Evolutionary conservation across 257 asterid species (phyloP), one percentile per base, ranked within the genome.

Genomic region (Penstemon barbatus): DNA sequence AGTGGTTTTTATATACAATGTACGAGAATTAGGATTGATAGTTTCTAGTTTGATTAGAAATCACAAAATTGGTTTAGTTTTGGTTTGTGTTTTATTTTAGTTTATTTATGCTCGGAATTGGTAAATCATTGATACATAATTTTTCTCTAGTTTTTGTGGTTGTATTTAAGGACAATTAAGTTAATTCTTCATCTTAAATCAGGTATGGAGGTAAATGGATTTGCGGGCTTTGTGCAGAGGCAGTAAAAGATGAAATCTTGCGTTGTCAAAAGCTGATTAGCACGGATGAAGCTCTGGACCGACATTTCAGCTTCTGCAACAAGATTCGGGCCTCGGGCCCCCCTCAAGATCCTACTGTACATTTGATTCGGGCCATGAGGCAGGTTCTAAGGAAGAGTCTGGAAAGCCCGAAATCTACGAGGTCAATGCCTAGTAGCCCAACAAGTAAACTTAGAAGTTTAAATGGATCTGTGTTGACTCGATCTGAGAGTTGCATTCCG

Each of bases 151-250:
- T 2, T 8, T 37, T 5, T 2, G 7, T 15, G 4, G 52, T 46
- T 64, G 25, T 5, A 42, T 57, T 1, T 49, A 55, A 4, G 13
- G 7, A 60, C 42, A 4, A 40, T 40, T 7, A 19, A 39, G 41
- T 48, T 3, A 33, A 51, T 0, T 38, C 15, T 36, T 46, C 0
- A 7, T 61, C n/a, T 5, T 46, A 10, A 8, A 62, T 58, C 71
- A 82, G 95, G 33, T 87, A 86, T 48, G 91, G 92, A 10, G 98
- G 97, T 25, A 92, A 92, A 73, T 93, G 98, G 98, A 82, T 93
- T 9, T 93, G 97, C 66, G 97, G 98, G 69, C 95, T 93, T 3
- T 90, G 98, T 50, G 89, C 90, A 4, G 97, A 93, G 77, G 98
- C 98, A 4, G 92, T 93, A 7, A 93, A 90, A 65, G 93, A 90